A percentile compares a stretch with the other conserved stretches of the same genome.
These are phyloP conservation scores for Coniochaeta sp. DNA, from an alignment of 2,329 filamentous ascomycete genomes.

Conservation along the genomic window DNA sequence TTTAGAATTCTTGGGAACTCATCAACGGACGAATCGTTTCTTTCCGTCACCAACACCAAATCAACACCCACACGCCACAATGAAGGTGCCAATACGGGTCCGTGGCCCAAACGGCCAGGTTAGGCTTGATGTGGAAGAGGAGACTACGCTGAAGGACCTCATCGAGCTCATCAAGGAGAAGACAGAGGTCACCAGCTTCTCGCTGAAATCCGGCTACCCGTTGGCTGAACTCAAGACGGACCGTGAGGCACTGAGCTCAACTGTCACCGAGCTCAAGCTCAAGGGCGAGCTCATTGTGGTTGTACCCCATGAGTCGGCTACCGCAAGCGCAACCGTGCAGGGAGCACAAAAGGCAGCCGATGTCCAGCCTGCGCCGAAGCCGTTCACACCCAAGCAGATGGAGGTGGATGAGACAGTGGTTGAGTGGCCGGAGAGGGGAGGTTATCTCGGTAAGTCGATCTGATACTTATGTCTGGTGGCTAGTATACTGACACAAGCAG, in stretches of 20 bases:
- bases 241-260: conserved; percentile 31
- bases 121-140: conserved; percentile 60
- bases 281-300: conserved; percentile 45
- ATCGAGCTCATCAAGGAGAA: conserved; percentile 53
- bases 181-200: conserved; percentile 60
- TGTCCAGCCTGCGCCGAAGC: conserved; percentile 11
- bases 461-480: not conserved
- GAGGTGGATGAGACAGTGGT: conserved; percentile 35
- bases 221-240: conserved; percentile 61
- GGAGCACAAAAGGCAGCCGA: conserved; percentile 6
- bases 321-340: conserved; percentile 8
- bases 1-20: too few relatives aligned
- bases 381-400: conserved; percentile 23
- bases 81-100: conserved; percentile 64
- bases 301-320: conserved; percentile 29
- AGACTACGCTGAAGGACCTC: conserved; percentile 58
- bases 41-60: too few relatives aligned
- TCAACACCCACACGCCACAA: conserved; percentile 2
- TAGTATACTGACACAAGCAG: conserved; percentile 35
- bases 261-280: conserved; percentile 40
- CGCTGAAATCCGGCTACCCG: conserved; percentile 81
- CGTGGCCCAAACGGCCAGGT: conserved; percentile 68
- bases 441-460: conserved; percentile 38
- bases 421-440: conserved; percentile 41
- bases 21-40: too few relatives aligned